A percentile compares a stretch with the other conserved stretches of the same genome.
Conservation (phyloP, 306 rosid genomes). For the Vigna radiata region DNA sequence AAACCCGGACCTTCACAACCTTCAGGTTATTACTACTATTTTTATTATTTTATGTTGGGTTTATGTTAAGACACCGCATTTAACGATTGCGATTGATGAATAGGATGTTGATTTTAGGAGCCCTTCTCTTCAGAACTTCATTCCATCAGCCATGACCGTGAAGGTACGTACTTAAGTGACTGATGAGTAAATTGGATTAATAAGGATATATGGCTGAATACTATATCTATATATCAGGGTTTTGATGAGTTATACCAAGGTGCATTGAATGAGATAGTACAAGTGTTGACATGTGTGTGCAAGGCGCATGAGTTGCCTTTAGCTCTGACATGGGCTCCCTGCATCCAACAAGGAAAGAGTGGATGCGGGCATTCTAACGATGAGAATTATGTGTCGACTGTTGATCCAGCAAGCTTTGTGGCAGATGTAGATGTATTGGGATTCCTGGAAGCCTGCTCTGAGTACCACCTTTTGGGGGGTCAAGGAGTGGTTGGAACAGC, state of each 20-base stretch:
- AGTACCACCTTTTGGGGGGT: neutral
- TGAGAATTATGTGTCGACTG: neutral
- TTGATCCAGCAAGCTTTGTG: neutral
- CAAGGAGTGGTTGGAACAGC: slow-evolving; percentile 26
- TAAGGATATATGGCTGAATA: too few relatives aligned
- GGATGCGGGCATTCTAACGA: slow-evolving; percentile 17
- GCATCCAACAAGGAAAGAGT: slow-evolving; percentile 29
- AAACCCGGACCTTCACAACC: neutral
- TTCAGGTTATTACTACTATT: neutral
- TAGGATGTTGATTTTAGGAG: slow-evolving; percentile 6
- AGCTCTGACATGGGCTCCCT: slow-evolving; percentile 7
- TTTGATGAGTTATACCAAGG: slow-evolving; percentile 1
- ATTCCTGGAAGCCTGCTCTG: slow-evolving; percentile 15
- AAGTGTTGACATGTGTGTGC: slow-evolving; percentile 20
- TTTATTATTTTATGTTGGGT: too few relatives aligned
- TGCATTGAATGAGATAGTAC: slow-evolving; percentile 19
- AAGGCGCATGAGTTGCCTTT: slow-evolving; percentile 12
- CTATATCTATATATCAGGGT: neutral
- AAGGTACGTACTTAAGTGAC: neutral
- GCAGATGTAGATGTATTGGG: slow-evolving; percentile 15
- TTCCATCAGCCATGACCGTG: slow-evolving; percentile 7
- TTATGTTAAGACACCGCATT: too few relatives aligned
- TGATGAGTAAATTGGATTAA: neutral
- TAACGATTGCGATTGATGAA: neutral
- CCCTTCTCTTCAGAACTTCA: neutral